phyloP scores from a whole-genome alignment of 2,329 filamentous ascomycete species.

The Neofusicoccum kwambonambiense region DNA sequence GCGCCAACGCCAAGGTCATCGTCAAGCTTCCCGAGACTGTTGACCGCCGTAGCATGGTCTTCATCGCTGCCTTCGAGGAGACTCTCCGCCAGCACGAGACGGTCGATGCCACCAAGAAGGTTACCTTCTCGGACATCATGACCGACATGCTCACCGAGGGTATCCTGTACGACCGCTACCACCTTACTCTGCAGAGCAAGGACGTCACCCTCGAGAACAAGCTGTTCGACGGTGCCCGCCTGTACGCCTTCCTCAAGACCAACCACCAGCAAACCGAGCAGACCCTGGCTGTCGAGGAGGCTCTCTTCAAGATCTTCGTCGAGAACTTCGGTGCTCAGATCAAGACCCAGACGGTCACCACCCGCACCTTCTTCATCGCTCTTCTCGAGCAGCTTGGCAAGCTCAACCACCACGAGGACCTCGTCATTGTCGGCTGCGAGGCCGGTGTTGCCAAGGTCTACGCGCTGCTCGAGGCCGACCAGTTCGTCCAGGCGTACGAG shows the following conservation, averaged over 20 bases:
- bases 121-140: slow-evolving; percentile 42
- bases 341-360: slow-evolving; percentile 12
- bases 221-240: slow-evolving; percentile 31
- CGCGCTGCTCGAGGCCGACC: slow-evolving; percentile 26
- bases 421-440: slow-evolving; percentile 2
- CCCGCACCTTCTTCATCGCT: slow-evolving; percentile 18
- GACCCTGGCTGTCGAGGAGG: slow-evolving; percentile 11
- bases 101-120: slow-evolving; percentile 20
- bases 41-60: slow-evolving; percentile 34
- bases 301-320: slow-evolving; percentile 15
- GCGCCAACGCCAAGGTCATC: slow-evolving; percentile 22
- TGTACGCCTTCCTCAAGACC: slow-evolving; percentile 28
- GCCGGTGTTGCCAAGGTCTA: slow-evolving; percentile 15
- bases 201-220: slow-evolving; percentile 36
- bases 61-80: slow-evolving; percentile 48
- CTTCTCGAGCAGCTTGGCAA: slow-evolving; percentile 14
- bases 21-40: slow-evolving; percentile 33
- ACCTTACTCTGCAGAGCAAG: slow-evolving; percentile 33
- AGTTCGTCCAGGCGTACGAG: slow-evolving; percentile 34
- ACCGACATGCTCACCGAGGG: slow-evolving; percentile 43
- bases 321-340: slow-evolving; percentile 14
- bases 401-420: slow-evolving; percentile 14
- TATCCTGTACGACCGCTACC: slow-evolving; percentile 34
- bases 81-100: slow-evolving; percentile 40
- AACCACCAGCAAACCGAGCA: slow-evolving; percentile 7